These are phyloP conservation scores for Entophlyctis luteolus DNA, from an alignment of 192 early-diverging fungal species.

Conservation along the genomic window DNA sequence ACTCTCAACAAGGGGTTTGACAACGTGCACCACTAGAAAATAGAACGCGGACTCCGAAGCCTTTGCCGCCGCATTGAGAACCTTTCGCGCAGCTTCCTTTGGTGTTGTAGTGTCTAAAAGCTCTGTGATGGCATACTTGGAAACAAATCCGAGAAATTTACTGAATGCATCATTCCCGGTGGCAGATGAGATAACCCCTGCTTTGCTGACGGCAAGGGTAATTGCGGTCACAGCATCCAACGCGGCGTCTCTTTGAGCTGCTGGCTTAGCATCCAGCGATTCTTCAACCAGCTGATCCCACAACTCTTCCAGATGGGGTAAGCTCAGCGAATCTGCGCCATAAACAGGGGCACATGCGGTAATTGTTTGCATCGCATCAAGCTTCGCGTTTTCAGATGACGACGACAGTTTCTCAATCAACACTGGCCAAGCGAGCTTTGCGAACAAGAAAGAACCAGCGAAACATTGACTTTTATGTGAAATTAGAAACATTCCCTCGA, in stretches of 20 bases:
- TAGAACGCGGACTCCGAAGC: constrained; percentile 20
- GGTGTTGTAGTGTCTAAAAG: not conserved
- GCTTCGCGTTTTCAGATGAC: constrained; percentile 80
- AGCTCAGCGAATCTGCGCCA: constrained; percentile 56
- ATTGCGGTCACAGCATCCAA: constrained; percentile 58
- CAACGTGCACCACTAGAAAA: not conserved
- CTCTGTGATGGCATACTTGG: not conserved
- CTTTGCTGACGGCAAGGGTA: constrained; percentile 56
- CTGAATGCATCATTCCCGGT: not conserved
- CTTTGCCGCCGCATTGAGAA: constrained; percentile 8
- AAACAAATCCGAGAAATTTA: not conserved
- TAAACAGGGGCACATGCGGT: constrained; percentile 75
- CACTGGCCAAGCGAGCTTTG: constrained; percentile 68
- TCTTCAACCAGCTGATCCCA: constrained; percentile 73
- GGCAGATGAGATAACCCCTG: constrained; percentile 18
- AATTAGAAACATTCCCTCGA: not conserved
- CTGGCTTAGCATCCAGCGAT: constrained; percentile 74
- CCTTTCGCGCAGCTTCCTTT: constrained; percentile 3
- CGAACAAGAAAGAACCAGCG: constrained; percentile 60
- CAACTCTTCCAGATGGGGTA: constrained; percentile 65
- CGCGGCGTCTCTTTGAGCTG: constrained; percentile 62
- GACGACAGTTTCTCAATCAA: constrained; percentile 89
- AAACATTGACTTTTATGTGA: constrained; percentile 51
- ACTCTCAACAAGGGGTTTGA: constrained; percentile 2
- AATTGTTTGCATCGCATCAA: constrained; percentile 89